Evolutionary conservation across 371 early-diverging fungal species (phyloP), one percentile per base, ranked within the genome.

Genomic region (Lichtheimia hyalospora): DNA sequence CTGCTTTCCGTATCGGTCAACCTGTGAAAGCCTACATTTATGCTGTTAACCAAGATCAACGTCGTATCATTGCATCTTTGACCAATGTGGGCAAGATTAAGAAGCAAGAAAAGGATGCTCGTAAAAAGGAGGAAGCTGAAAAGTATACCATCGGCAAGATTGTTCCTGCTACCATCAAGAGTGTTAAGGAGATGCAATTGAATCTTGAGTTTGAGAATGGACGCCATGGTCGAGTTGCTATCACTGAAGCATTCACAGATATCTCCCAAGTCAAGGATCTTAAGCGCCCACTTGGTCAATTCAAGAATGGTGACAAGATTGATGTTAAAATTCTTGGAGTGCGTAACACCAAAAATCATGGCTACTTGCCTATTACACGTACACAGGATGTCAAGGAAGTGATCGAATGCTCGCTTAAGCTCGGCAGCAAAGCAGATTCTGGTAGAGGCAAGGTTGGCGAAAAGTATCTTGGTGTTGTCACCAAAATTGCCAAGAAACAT

Each of bases 11-110:
- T 28, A 72, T 84, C 0, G 95, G 95, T 12, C 93, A 95, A 66
- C 81, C 85, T 21, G 84, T 94, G 60, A 92, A 91, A 57, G 93
- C 95, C 62, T 75, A 87, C 25, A 81, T 96, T 4, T 39, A 90
- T 49, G 63, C 67, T 5, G 84, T 84, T 3, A 71, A 93, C 58
- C 57, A 81, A 0, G 85, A 68, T 48, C 52, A 43, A 42, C 66
- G 61, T 24, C 62, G 55, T 23, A 54, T 76, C 57, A 23, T 70
- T 5, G 68, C 72, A 0, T 80, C 80, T 7, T 64, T 74, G 25
- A 80, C 70, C 46, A 71, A 63, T 39, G 60, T 61, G 20, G 62
- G 64, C 24, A 70, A 75, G 60, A 68, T 24, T 8, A 44, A 70
- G 49, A 69, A 62, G 62, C 64, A 69, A 60, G 55, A 64, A 18